Conservation (phyloP, 1,139 yeast species). For the Pichia sp. region DNA sequence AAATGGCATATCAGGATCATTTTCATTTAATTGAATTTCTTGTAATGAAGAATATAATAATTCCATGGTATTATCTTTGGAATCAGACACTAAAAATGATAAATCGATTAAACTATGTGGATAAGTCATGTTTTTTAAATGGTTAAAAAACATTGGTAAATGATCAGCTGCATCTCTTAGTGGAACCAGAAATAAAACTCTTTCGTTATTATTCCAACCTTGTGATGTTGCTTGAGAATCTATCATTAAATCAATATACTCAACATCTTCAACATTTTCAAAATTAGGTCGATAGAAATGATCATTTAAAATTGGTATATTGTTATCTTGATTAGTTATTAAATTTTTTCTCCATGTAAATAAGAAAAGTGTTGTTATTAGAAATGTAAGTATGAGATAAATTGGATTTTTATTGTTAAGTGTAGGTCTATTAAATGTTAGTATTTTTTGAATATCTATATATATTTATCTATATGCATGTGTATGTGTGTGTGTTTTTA, state of each 20-base stretch:
- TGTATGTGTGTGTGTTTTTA: not conserved
- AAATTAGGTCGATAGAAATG: slow-evolving; percentile 17
- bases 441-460: not conserved
- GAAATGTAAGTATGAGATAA: not conserved
- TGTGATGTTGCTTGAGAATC: slow-evolving; percentile 39
- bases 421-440: not conserved
- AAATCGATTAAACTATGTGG: slow-evolving; percentile 53
- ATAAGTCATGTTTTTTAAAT: slow-evolving; percentile 50
- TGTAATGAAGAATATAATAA: slow-evolving; percentile 37
- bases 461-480: too few species aligned
- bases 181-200: slow-evolving; percentile 54
- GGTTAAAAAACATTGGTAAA: slow-evolving; percentile 55
- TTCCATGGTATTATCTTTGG: slow-evolving; percentile 53
- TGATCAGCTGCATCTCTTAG: slow-evolving; percentile 58
- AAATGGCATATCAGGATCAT: slow-evolving; percentile 38
- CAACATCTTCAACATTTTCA: slow-evolving; percentile 7
- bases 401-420: not conserved
- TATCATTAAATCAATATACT: slow-evolving; percentile 36
- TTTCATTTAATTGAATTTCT: slow-evolving; percentile 37
- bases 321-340: not conserved
- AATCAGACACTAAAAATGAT: slow-evolving; percentile 53
- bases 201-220: slow-evolving; percentile 51
- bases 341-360: not conserved
- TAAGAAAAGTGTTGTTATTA: not conserved
- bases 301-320: not conserved